These are phyloP conservation scores for Achlya hypogyna DNA, from an alignment of 352 stramenopile species.

Conservation along the genomic window DNA sequence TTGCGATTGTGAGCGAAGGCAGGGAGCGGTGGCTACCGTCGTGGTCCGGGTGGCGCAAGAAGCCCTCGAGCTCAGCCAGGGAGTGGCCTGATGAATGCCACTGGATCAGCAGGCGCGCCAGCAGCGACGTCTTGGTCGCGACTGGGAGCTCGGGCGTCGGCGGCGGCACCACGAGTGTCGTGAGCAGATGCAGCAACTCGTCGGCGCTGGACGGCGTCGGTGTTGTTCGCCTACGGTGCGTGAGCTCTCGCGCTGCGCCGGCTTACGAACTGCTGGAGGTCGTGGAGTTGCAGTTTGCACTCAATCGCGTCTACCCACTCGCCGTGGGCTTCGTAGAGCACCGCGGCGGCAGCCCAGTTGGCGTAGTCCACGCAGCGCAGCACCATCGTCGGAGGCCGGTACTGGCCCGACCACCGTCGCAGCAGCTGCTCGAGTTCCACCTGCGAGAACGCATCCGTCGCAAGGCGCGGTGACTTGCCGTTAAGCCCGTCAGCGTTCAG, in stretches of 20 bases:
- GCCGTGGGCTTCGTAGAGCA: constrained; percentile 67
- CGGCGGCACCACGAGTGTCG: constrained; percentile 46
- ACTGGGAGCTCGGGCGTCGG: not conserved
- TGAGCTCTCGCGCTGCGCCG: too few species aligned
- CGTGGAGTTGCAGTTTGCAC: constrained; percentile 63
- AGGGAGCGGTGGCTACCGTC: not conserved
- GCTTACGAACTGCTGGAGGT: constrained; percentile 27
- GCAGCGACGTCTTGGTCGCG: constrained; percentile 31
- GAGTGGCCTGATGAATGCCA: constrained; percentile 73
- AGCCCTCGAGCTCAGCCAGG: constrained; percentile 46
- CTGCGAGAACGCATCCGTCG: constrained; percentile 32
- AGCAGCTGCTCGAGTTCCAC: constrained; percentile 40
- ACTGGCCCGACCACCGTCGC: constrained; percentile 45
- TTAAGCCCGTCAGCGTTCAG: constrained; percentile 30
- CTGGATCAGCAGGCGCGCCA: constrained; percentile 70
- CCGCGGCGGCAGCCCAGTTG: constrained; percentile 71
- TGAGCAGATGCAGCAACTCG: constrained; percentile 51
- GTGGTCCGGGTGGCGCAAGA: constrained; percentile 39
- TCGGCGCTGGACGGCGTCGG: constrained; percentile 11
- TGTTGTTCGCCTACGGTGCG: not conserved
- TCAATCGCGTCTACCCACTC: constrained; percentile 79
- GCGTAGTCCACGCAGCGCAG: constrained; percentile 69
- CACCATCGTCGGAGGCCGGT: constrained; percentile 68
- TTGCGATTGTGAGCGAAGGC: not conserved
- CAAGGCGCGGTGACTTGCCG: not conserved